Conservation (phyloP, 179 eudicot species). For the Actinidia chinensis region DNA sequence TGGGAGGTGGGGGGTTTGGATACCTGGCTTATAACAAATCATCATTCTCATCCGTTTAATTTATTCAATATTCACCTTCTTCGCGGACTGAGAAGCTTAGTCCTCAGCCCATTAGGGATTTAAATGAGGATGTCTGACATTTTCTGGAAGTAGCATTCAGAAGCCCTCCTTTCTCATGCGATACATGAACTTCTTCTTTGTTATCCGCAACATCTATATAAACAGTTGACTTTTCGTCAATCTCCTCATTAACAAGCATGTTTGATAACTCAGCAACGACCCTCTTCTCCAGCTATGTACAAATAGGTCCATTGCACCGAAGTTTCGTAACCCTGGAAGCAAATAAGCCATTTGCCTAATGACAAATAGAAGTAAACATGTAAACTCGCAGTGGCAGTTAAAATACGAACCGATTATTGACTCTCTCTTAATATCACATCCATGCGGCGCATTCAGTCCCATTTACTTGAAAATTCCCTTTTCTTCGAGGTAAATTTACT, state of each 20-base stretch:
- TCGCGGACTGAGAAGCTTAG: slow-evolving; percentile 50
- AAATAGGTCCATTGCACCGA: slow-evolving; percentile 90
- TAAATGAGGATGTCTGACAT: slow-evolving; percentile 75
- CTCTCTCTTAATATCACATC: too few species aligned
- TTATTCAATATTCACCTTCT: slow-evolving; percentile 54
- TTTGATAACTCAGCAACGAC: slow-evolving; percentile 83
- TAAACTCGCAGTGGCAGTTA: too few species aligned
- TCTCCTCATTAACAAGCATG: slow-evolving; percentile 70
- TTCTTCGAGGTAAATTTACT: too few species aligned
- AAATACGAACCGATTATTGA: too few species aligned
- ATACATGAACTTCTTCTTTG: slow-evolving; percentile 49
- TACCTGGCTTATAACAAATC: too few species aligned
- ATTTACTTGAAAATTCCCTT: too few species aligned
- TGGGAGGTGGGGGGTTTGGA: too few species aligned
- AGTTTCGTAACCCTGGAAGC: slow-evolving; percentile 63
- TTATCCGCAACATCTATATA: slow-evolving; percentile 44
- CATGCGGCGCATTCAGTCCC: too few species aligned
- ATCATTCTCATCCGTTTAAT: slow-evolving; percentile 19
- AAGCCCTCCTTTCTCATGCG: slow-evolving; percentile 80
- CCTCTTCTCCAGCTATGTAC: slow-evolving; percentile 86
- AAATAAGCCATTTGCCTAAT: too few species aligned
- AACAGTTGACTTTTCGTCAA: slow-evolving; percentile 86
- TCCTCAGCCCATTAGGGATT: slow-evolving; percentile 45
- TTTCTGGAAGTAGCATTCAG: slow-evolving; percentile 72
- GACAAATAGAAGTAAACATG: too few species aligned